Evolutionary conservation across 257 asterid species (phyloP).

Genomic region (Schizonepeta tenuifolia): DNA sequence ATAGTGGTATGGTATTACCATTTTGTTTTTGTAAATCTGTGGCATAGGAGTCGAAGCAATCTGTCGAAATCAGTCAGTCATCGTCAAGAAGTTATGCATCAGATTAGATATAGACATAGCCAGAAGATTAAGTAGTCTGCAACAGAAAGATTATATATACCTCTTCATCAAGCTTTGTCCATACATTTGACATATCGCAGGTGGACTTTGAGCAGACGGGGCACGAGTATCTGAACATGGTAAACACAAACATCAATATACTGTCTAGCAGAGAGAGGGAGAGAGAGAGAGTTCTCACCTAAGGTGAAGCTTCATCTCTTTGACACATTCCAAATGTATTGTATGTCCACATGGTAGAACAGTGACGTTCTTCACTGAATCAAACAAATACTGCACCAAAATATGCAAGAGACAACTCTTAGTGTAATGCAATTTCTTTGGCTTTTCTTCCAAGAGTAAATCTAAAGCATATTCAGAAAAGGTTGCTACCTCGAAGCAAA

Average conservation of each 20-base stretch:
- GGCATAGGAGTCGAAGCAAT: constrained; percentile 64
- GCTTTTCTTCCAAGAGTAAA: background rate
- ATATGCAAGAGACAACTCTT: background rate
- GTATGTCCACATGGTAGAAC: constrained; percentile 67
- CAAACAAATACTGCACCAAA: constrained; percentile 54
- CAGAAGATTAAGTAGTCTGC: background rate
- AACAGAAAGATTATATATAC: constrained; percentile 27
- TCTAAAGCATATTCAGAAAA: background rate
- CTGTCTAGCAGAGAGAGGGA: too few relatives aligned
- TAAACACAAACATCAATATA: constrained; percentile 5
- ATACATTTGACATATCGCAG: constrained; percentile 58
- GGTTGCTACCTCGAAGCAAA: constrained; percentile 62
- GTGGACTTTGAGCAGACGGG: constrained; percentile 66
- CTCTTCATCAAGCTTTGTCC: constrained; percentile 64
- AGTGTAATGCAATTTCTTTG: background rate
- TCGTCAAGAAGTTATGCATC: background rate
- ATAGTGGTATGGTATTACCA: constrained; percentile 33
- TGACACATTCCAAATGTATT: constrained; percentile 57
- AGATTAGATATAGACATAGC: background rate
- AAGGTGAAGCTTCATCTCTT: constrained; percentile 50
- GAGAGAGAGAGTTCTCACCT: constrained; percentile 37
- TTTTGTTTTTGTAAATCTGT: constrained; percentile 47
- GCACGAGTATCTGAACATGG: constrained; percentile 52
- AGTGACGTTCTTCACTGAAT: constrained; percentile 49
- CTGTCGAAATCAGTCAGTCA: constrained; percentile 34